Evolutionary conservation across 148 eudicot species (phyloP).

Genomic region (Rhododendron simsii): DNA sequence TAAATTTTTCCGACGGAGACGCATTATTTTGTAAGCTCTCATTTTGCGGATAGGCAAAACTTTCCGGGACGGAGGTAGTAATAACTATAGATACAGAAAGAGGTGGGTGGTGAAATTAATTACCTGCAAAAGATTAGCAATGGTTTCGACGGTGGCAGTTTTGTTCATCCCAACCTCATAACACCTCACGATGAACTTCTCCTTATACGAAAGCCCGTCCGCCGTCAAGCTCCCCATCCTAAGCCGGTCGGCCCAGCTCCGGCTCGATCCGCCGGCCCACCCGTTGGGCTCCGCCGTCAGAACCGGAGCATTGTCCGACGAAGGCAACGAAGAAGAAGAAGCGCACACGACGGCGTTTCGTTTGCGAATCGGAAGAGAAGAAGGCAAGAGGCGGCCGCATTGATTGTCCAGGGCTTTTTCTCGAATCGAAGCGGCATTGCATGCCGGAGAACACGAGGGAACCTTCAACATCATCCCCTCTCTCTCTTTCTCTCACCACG

Average conservation of each 20-base stretch:
- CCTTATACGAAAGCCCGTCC: constrained; percentile 78
- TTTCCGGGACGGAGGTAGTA: no score
- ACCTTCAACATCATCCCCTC: not conserved
- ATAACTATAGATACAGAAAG: not conserved
- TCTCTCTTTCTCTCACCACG: not conserved
- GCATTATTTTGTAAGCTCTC: no score
- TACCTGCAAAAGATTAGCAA: constrained; percentile 94
- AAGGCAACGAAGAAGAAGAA: constrained; percentile 2
- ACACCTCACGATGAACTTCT: constrained; percentile 72
- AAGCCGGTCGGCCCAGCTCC: constrained; percentile 53
- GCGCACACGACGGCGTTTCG: not conserved
- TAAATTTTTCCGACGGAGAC: no score
- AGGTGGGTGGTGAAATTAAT: not conserved
- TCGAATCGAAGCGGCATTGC: not conserved
- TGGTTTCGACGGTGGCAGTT: constrained; percentile 94
- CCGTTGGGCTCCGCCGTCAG: not conserved
- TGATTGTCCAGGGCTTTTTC: not conserved
- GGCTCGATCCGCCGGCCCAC: not conserved
- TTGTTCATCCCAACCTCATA: constrained; percentile 96
- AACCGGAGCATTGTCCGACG: not conserved
- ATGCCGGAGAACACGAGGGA: not conserved
- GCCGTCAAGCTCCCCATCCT: constrained; percentile 72
- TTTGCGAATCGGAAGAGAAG: not conserved
- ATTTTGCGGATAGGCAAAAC: no score
- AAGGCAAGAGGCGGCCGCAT: not conserved